Evolutionary conservation across 495 filamentous ascomycete genomes (phyloP).

Genomic region (Xylaria bambusicola): DNA sequence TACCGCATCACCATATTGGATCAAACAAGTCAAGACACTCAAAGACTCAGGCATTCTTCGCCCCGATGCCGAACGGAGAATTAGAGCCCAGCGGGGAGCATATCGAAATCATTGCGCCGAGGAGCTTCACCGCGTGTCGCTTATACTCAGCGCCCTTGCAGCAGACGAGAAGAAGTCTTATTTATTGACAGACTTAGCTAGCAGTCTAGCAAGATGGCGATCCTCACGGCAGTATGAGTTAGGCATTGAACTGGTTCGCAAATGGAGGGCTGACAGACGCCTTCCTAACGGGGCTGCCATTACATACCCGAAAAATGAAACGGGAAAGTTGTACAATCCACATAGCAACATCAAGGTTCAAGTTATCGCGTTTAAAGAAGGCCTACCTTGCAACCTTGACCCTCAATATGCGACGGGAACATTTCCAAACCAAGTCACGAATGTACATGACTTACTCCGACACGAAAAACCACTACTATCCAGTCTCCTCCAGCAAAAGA

Average conservation of each 20-base stretch:
- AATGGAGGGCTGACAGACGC: background rate
- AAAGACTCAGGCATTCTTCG: background rate
- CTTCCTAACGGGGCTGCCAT: background rate
- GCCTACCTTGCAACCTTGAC: background rate
- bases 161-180: background rate
- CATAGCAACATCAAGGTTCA: background rate
- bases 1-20: constrained; percentile 17
- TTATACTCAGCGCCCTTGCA: constrained; percentile 23
- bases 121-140: constrained; percentile 25
- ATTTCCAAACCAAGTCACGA: constrained; percentile 13
- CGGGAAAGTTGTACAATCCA: constrained; percentile 2
- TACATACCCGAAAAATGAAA: background rate
- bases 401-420: constrained; percentile 15
- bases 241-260: background rate
- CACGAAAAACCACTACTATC: background rate
- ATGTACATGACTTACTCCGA: background rate
- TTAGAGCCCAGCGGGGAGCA: constrained; percentile 24
- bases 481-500: no score
- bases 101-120: constrained; percentile 17
- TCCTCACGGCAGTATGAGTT: background rate
- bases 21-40: constrained; percentile 13
- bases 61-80: constrained; percentile 6
- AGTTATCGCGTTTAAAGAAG: constrained; percentile 13
- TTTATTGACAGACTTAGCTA: background rate
- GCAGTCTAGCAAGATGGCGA: background rate